Conservation (phyloP, 192 early-diverging fungal genomes). For the Backusella macrospora region DNA sequence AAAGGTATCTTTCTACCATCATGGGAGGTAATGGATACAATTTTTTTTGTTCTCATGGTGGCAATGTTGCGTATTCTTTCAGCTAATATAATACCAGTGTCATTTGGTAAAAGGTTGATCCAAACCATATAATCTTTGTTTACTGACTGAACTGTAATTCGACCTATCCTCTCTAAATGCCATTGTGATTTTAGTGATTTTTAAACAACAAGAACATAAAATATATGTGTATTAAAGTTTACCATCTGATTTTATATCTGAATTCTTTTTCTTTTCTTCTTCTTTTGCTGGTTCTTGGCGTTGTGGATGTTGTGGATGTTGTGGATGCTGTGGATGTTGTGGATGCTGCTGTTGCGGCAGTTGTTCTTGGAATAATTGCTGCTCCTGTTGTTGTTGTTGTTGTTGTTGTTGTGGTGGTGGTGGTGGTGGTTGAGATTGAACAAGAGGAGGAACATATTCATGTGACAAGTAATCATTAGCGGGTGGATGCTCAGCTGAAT, state of each 20-base stretch:
- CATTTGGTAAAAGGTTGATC: slow-evolving; percentile 38
- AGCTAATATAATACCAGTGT: slow-evolving; percentile 35
- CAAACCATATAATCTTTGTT: slow-evolving; percentile 40
- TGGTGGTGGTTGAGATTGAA: background rate
- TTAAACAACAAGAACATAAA: background rate
- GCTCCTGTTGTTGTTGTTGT: background rate
- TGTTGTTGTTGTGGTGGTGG: background rate
- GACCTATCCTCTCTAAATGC: slow-evolving; percentile 30
- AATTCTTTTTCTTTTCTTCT: slow-evolving; percentile 5
- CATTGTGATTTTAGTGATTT: background rate
- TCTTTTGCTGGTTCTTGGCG: background rate
- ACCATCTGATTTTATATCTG: background rate
- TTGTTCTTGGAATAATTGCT: too few relatives aligned
- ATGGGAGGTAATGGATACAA: slow-evolving; percentile 36
- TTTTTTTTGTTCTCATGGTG: slow-evolving; percentile 34
- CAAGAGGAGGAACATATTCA: background rate
- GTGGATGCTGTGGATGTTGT: background rate
- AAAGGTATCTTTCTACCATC: slow-evolving; percentile 33
- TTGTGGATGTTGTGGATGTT: background rate
- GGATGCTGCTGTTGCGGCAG: too few relatives aligned
- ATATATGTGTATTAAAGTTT: background rate
- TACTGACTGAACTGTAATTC: slow-evolving; percentile 40
- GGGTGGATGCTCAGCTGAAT: slow-evolving; percentile 14
- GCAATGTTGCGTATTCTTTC: slow-evolving; percentile 41
- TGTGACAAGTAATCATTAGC: slow-evolving; percentile 6